Conservation (phyloP, 202 grass and related monocot species). For the Setaria viridis region DNA sequence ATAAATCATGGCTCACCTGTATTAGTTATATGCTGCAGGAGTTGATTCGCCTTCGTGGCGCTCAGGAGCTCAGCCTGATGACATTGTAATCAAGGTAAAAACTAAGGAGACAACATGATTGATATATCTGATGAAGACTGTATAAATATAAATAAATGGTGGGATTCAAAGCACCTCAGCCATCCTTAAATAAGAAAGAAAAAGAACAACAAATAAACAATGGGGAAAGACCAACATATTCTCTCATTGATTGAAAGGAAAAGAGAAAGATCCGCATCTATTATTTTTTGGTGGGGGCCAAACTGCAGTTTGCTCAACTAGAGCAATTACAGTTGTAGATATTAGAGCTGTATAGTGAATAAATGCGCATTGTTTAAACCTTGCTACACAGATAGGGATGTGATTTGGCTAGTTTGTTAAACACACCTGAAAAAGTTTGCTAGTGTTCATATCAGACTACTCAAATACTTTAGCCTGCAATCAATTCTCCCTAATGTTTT, state of each 20-base stretch:
- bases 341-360: neutral
- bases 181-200: neutral
- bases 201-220: neutral
- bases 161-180: neutral
- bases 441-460: neutral
- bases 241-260: neutral
- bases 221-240: neutral
- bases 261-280: neutral
- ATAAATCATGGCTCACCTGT: neutral
- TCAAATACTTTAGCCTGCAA: constrained; percentile 20
- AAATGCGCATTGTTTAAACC: neutral
- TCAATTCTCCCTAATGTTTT: constrained; percentile 6
- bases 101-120: constrained; percentile 30
- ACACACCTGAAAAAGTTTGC: neutral
- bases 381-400: too few species aligned
- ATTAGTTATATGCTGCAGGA: constrained; percentile 64
- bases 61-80: constrained; percentile 59
- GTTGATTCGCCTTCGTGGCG: constrained; percentile 95
- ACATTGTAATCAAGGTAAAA: constrained; percentile 94
- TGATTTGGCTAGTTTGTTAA: constrained; percentile 8
- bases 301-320: neutral
- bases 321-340: neutral
- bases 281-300: neutral
- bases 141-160: neutral
- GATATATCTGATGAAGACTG: constrained; percentile 1